Base-by-base conservation (phyloP, 2,329 filamentous ascomycete genomes). In the Fusarium multiceps region DNA sequence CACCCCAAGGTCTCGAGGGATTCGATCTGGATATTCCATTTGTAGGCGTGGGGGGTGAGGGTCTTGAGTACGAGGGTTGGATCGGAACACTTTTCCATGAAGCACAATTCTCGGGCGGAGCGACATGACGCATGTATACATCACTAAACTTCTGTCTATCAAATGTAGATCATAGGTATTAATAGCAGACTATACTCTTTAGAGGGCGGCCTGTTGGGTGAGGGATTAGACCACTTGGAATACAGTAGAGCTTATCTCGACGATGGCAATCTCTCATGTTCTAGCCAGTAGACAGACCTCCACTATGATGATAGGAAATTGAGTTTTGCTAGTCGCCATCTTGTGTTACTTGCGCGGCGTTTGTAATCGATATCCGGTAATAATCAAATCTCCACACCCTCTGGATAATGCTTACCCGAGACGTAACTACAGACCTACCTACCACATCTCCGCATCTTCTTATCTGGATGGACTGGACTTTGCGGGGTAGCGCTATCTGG, bases 361-460 rank as follows among this genome's bases (percentile, higher is more conserved):
- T 0, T 10, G 6, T n/a, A 18, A 9, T 14, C 16, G 20, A 43
- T 14, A 43, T 43, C 25, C 13, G 11, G 20, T 3, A 12, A 45
- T 34, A 9, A 16, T 34, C 30, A 16, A 10, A 10, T 16, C 4
- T n/a, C 40, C 18, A 25, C n/a, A 37, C 18, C 34, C 5, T 12
- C 18, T 41, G 55, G 55, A 43, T 51, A 57, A 51, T 57, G 55
- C 46, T 18, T 57, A 57, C 6, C 55, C 55, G 34, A 11, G 4
- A 7, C 28, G 27, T 28, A 28, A 28, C 32, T 13, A 21, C 10
- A 16, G n/a, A 27, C 4, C 18, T 14, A 1, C 11, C 7, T 2
- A 25, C 18, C 37, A 1, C 11, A 14, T 4, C 25, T 27, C 20
- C 27, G 40, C 13, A 27, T 21, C 8, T 13, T 18, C 2, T 11